phyloP scores from a whole-genome alignment of 768 basidiomycete genomes.

The Lentinula detonsa region DNA sequence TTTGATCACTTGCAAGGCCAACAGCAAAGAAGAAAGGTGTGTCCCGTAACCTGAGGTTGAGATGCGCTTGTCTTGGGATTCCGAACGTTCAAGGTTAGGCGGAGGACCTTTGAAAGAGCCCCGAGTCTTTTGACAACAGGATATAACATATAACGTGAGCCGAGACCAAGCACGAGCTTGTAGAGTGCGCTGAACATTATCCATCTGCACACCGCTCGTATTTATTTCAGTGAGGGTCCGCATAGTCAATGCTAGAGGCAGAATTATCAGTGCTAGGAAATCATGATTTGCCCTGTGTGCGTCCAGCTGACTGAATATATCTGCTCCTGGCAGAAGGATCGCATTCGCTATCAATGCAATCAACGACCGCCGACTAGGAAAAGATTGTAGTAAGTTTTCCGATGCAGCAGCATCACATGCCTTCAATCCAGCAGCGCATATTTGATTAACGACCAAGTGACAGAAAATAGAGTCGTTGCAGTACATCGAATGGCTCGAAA shows the following conservation, averaged over 20 bases:
- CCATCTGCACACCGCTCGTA: slow-evolving; percentile 32
- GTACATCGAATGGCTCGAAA: slow-evolving; percentile 40
- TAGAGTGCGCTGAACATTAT: slow-evolving; percentile 39
- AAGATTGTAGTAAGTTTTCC: slow-evolving; percentile 31
- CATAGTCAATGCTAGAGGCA: slow-evolving; percentile 54
- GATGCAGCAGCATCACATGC: slow-evolving; percentile 41
- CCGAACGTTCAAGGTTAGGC: slow-evolving; percentile 31
- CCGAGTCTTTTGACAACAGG: slow-evolving; percentile 38
- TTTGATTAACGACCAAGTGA: slow-evolving; percentile 35
- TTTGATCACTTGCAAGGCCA: slow-evolving; percentile 64
- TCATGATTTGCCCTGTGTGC: slow-evolving; percentile 48
- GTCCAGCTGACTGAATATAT: slow-evolving; percentile 53
- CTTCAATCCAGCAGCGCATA: slow-evolving; percentile 39
- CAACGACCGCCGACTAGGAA: slow-evolving; percentile 34
- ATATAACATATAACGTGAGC: slow-evolving; percentile 52
- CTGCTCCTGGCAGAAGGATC: slow-evolving; percentile 42
- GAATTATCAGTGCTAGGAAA: slow-evolving; percentile 57
- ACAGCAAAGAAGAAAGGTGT: slow-evolving; percentile 36
- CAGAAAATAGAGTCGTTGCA: slow-evolving; percentile 48
- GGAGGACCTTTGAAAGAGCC: slow-evolving; percentile 8
- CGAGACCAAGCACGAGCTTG: slow-evolving; percentile 54
- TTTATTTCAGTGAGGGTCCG: slow-evolving; percentile 42
- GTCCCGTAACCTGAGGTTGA: slow-evolving; percentile 14
- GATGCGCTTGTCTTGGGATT: slow-evolving; percentile 32
- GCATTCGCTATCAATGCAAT: slow-evolving; percentile 36